Evolutionary conservation across 805 yeast species (phyloP), one percentile per base, ranked within the genome.

Genomic region (Saccharomycopsis microspora): DNA sequence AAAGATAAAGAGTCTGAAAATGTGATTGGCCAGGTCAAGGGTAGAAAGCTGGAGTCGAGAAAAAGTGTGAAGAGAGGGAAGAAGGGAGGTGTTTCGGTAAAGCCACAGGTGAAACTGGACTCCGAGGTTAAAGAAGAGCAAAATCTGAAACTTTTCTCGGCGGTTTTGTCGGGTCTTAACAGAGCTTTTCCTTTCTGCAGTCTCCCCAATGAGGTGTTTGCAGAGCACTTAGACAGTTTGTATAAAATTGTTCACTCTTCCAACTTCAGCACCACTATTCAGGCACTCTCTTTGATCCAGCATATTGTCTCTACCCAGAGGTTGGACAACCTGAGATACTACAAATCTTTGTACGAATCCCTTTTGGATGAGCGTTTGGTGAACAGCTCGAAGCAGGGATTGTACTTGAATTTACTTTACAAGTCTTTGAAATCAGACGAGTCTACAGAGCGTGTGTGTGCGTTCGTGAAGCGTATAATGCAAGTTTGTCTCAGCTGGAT

Each of bases 171-270:
- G 1, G 98, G 98, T 56, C 75, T 93, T 50, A 93, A 93, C 63
- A 84, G 98, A 66, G 89, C 97, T 0, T 90, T 86, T 72, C 97
- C 97, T 47, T 93, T 85, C 62, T 80, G 95, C 2, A 73, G 78
- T 54, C 69, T 93, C 47, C 80, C 87, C 11, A 74, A 78, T 37
- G 80, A 82, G 32, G 75, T 76, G 5, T 86, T 82, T 59, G 76
- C 78, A 54, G 70, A 75, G 52, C 97, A 93, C 65, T 69, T 90
- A 59, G 82, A 86, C 59, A 82, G 95, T 0, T 68, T 93, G 48
- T 93, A 83, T 72, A 78, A 78, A 58, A 90, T 90, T 61, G 89
- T 97, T 4, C 97, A 90, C 63, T 82, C 96, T 11, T 79, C 95
- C 30, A 93, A 93, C 62, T 89, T 90, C 70, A 86, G 86, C 63